Evolutionary conservation across 148 eudicot species (phyloP), one percentile per base, ranked within the genome.

Genomic region (Persicaria tinctoria): DNA sequence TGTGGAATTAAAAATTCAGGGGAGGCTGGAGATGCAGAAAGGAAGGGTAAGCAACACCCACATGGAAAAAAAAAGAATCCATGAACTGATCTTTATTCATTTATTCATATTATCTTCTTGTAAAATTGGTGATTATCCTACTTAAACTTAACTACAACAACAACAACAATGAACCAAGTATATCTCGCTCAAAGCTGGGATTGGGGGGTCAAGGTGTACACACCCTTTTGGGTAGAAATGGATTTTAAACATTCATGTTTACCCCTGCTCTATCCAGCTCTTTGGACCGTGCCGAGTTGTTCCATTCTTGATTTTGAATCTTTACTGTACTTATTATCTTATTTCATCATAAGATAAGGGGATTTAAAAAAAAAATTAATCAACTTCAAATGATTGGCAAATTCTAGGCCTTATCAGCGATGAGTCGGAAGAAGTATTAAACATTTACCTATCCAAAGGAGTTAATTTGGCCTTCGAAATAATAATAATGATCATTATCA

Each of bases 1-100:
- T 95, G 99, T 87, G 99, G 99, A 78, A 90, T 95, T 23, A 88
- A 89, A 78, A 83, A 81, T 55, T 86, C 97, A 8, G 94, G 89
- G 78, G 96, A 90, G 74, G 86, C 84, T 78, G 91, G 84, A 75
- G 92, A 89, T 64, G 83, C 78, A 54, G 96, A 85, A 78, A 84
- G 76, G 68, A 60, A 44, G 70, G 70, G 70, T 66, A 66, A 66
- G 70, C 17, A 60, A 60, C 44, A 60, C 5, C 57, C 68, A 23
- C 68, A 9, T 60, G 64, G 64, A 60, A 27, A 20, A 59, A 20
- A 59, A 60, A 60, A 23, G 66, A 41, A 60, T 60, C 68, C 68
- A 56, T 56, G 9, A 57, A 5, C 41, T 60, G 41, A 60, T 45
- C 23, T 69, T 69, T 69, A 48, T 11, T 64, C 13, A 44, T 17